These are phyloP conservation scores for Plantago ovata DNA, from an alignment of 257 asterid species.

Conservation along the genomic window DNA sequence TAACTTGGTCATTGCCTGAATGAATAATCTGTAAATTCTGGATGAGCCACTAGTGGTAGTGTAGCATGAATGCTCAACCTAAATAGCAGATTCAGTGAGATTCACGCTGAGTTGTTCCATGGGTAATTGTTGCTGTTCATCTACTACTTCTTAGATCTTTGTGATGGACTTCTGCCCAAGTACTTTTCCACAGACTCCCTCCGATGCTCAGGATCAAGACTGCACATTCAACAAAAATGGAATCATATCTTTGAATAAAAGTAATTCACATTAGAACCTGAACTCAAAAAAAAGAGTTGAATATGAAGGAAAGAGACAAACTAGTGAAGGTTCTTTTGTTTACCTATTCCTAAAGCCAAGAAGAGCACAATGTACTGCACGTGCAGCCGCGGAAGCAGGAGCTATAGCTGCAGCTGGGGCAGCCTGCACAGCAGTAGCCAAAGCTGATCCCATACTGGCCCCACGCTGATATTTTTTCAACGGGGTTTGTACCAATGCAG, in stretches of 20 bases:
- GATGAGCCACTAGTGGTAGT: conserved; percentile 2
- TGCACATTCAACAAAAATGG: conserved; percentile 37
- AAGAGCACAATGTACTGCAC: conserved; percentile 82
- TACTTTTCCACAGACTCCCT: conserved; percentile 88
- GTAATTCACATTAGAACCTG: neutral
- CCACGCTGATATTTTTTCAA: conserved; percentile 75
- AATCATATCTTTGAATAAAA: conserved; percentile 3
- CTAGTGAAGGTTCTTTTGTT: conserved; percentile 14
- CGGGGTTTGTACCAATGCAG: conserved; percentile 77
- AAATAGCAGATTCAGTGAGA: conserved; percentile 8
- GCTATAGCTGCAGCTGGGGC: conserved; percentile 97
- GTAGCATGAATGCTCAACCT: conserved; percentile 13
- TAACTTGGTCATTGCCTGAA: conserved; percentile 10
- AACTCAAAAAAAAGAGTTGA: neutral
- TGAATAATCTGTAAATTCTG: conserved; percentile 18
- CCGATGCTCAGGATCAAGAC: conserved; percentile 94
- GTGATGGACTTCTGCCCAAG: conserved; percentile 57
- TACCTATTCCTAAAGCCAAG: conserved; percentile 94
- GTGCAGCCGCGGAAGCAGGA: conserved; percentile 90
- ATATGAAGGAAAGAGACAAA: conserved; percentile 6
- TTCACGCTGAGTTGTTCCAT: neutral
- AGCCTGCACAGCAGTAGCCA: conserved; percentile 76
- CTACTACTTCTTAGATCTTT: conserved; percentile 49
- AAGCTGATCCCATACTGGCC: conserved; percentile 77
- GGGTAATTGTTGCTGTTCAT: conserved; percentile 15